Evolutionary conservation across 2,329 filamentous ascomycete genomes (phyloP).

Genomic region (Coniochaeta sp.): DNA sequence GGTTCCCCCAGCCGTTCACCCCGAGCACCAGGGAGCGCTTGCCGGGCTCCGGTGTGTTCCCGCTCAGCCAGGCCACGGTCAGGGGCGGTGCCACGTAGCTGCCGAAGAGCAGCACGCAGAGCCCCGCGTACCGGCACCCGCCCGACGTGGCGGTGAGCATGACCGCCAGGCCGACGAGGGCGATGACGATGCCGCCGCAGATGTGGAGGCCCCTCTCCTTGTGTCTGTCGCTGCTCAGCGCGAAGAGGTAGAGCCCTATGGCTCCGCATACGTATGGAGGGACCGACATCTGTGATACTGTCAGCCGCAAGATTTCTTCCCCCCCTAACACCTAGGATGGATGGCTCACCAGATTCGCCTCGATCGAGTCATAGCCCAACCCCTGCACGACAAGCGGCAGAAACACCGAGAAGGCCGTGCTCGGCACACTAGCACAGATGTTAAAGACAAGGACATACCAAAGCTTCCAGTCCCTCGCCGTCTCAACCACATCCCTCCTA

Average conservation of each 20-base stretch:
- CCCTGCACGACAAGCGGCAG: conserved; percentile 24
- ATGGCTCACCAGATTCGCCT: conserved; percentile 16
- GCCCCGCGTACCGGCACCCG: conserved; percentile 16
- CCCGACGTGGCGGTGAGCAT: conserved; percentile 13
- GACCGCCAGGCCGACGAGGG: conserved; percentile 10
- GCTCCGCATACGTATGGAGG: conserved; percentile 23
- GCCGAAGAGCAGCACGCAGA: conserved; percentile 23
- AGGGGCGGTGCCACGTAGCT: conserved; percentile 22
- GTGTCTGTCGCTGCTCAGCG: conserved; percentile 19
- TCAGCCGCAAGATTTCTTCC: not conserved
- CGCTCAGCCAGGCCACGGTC: conserved; percentile 23
- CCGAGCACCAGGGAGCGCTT: conserved; percentile 24
- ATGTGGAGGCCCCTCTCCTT: conserved; percentile 22
- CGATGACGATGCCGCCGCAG: conserved; percentile 18
- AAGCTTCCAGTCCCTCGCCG: conserved; percentile 25
- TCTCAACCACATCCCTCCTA: conserved; percentile 22
- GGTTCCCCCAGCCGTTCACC: conserved; percentile 25
- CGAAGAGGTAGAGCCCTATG: conserved; percentile 18
- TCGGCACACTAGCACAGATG: conserved; percentile 23
- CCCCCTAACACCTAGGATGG: not conserved
- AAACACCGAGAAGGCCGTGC: conserved; percentile 23
- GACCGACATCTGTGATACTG: conserved; percentile 18
- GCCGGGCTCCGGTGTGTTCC: conserved; percentile 21
- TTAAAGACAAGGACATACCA: conserved; percentile 24
- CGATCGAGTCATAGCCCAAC: conserved; percentile 16